phyloP scores from a whole-genome alignment of 352 stramenopile genomes.

The Phytophthora litchii region DNA sequence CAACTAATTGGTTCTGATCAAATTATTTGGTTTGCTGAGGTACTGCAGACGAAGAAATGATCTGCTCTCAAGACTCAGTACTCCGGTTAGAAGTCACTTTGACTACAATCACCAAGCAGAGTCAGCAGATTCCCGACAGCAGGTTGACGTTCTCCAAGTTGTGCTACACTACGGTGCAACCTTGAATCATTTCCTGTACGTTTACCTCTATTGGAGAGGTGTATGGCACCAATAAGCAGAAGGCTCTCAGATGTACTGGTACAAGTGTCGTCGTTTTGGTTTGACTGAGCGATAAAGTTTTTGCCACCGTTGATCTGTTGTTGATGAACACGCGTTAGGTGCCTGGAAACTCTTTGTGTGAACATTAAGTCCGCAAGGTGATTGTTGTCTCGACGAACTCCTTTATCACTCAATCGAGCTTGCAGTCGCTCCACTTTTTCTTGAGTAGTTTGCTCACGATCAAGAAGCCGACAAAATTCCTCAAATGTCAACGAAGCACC shows the following conservation, averaged over 20 bases:
- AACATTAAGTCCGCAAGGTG: conserved; percentile 1
- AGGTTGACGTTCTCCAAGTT: conserved; percentile 38
- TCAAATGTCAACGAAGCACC: conserved; percentile 29
- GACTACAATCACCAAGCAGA: conserved; percentile 16
- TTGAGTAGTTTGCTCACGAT: conserved; percentile 29
- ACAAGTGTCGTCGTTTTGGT: conserved; percentile 20
- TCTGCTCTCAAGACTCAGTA: conserved; percentile 1
- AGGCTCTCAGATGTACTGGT: conserved; percentile 1
- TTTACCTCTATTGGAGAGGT: conserved; percentile 5
- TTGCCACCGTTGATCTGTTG: conserved; percentile 6
- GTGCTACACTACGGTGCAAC: conserved; percentile 29
- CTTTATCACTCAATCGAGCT: conserved; percentile 14
- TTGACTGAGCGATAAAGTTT: conserved; percentile 3
- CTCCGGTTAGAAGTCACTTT: conserved; percentile 4
- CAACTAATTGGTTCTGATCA: too few species aligned
- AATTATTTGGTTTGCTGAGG: conserved; percentile 1
- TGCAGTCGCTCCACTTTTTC: conserved; percentile 39
- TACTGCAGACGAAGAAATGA: conserved; percentile 8
- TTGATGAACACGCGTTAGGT: conserved; percentile 18
- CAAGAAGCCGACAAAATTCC: conserved; percentile 35
- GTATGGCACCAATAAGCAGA: conserved; percentile 19
- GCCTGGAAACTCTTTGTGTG: conserved; percentile 6
- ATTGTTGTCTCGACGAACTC: conserved; percentile 3
- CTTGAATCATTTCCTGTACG: conserved; percentile 10
- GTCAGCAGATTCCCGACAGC: conserved; percentile 40